Conservation (phyloP, 257 asterid genomes). For the Solanum microdontum region DNA sequence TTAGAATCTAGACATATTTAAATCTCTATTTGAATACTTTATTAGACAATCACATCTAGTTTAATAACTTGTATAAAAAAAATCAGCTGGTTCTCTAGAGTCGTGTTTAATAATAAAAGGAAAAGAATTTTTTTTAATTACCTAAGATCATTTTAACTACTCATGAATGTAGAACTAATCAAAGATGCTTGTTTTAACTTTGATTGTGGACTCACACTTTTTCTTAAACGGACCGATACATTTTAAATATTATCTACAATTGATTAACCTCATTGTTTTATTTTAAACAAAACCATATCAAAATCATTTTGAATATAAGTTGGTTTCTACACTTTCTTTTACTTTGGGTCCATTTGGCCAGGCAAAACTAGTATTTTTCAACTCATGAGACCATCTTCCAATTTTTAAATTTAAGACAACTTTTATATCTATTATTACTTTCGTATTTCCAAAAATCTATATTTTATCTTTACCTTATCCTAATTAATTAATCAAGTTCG, state of each 20-base stretch:
- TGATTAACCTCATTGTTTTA: too few relatives aligned
- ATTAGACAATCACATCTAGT: neutral
- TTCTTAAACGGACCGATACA: neutral
- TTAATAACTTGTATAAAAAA: neutral
- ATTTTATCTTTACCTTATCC: neutral
- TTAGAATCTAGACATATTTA: too few relatives aligned
- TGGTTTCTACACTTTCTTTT: neutral
- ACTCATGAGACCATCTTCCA: neutral
- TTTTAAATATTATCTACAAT: too few relatives aligned
- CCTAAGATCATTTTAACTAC: neutral
- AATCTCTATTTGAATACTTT: neutral
- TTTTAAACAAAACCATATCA: neutral
- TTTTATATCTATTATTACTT: too few relatives aligned
- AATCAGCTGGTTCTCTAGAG: neutral
- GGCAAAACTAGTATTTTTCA: neutral
- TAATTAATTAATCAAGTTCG: too few relatives aligned
- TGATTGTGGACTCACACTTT: neutral
- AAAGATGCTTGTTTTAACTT: neutral
- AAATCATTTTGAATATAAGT: neutral
- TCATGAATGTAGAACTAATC: neutral
- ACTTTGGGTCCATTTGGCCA: neutral
- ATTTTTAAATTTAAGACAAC: neutral
- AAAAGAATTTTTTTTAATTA: too few relatives aligned
- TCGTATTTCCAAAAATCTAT: too few relatives aligned
- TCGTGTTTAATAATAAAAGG: too few relatives aligned